These are phyloP conservation scores for Penicillium macrosclerotiorum DNA, from an alignment of 495 filamentous ascomycete species.

Conservation along the genomic window DNA sequence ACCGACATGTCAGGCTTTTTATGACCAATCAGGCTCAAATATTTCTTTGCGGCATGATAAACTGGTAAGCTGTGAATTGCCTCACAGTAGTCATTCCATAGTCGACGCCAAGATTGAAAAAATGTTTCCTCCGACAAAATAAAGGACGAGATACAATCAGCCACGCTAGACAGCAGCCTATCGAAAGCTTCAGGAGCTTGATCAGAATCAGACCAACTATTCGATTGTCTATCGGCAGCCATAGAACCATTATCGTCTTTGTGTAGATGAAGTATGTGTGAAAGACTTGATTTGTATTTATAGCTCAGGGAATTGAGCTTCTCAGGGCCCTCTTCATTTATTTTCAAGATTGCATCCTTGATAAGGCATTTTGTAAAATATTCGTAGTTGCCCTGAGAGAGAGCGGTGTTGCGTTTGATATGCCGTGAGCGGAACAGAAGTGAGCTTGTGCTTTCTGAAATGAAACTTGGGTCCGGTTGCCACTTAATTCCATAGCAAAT, in stretches of 20 bases:
- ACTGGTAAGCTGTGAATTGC: neutral
- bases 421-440: neutral
- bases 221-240: neutral
- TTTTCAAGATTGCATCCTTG: neutral
- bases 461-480: conserved; percentile 17
- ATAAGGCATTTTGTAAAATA: neutral
- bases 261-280: neutral
- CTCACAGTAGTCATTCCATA: conserved; percentile 8
- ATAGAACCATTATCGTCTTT: neutral
- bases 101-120: neutral
- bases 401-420: neutral
- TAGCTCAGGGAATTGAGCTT: neutral
- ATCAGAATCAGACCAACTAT: neutral
- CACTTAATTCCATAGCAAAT: conserved; percentile 23
- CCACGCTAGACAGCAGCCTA: conserved; percentile 2
- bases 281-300: conserved; percentile 3
- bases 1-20: conserved; percentile 31
- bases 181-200: neutral
- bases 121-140: conserved; percentile 16
- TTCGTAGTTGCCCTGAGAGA: neutral
- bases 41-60: conserved; percentile 11
- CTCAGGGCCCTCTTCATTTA: neutral
- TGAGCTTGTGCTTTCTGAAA: neutral
- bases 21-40: conserved; percentile 22
- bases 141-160: conserved; percentile 8